These are phyloP conservation scores for Glycine soja DNA, from an alignment of 306 rosid species.

Conservation along the genomic window DNA sequence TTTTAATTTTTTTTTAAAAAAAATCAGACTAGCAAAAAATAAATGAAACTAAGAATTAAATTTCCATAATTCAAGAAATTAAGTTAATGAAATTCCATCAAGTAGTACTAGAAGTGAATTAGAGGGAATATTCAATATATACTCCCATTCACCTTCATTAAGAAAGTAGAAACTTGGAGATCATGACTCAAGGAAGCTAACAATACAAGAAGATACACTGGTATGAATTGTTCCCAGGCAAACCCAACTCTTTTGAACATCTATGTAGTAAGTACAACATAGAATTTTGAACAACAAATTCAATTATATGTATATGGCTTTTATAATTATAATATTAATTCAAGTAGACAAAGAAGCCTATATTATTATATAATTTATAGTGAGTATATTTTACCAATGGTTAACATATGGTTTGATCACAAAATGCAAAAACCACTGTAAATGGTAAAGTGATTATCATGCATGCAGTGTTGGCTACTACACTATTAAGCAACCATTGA, in stretches of 20 bases:
- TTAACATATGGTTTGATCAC: no score
- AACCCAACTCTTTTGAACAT: conserved; percentile 22
- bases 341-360: no score
- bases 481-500: conserved; percentile 1
- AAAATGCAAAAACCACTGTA: conserved; percentile 3
- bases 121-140: conserved; percentile 1
- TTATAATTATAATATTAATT: no score
- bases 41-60: conserved; percentile 17
- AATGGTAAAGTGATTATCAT: conserved; percentile 8
- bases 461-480: neutral
- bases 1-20: neutral
- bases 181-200: neutral
- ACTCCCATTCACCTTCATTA: conserved; percentile 13
- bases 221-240: conserved; percentile 19
- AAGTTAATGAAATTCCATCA: conserved; percentile 18
- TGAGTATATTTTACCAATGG: no score
- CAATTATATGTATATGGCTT: no score
- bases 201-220: neutral
- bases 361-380: no score
- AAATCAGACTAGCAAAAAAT: neutral
- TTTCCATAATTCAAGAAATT: conserved; percentile 3
- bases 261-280: neutral
- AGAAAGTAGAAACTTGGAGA: neutral
- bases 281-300: conserved; percentile 2
- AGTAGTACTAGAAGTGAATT: neutral